Evolutionary conservation across 1,284 basidiomycete species (phyloP), one percentile per base, ranked within the genome.

Genomic region (Cystobasidium slooffiae): DNA sequence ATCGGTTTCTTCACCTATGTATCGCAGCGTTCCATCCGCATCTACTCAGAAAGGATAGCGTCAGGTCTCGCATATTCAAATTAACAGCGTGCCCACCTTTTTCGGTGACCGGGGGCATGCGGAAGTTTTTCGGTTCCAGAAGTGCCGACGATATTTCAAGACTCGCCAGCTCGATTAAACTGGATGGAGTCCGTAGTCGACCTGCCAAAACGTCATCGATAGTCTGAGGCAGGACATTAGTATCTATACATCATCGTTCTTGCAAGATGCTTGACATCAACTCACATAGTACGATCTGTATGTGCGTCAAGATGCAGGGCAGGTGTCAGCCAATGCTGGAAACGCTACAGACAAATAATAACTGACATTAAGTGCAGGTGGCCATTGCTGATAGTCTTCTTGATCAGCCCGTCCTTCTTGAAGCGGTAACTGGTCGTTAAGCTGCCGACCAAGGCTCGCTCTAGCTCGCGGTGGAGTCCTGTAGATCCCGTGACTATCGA

Each of bases 391-490:
- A 81, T 79, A 2, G 80, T 81, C 88, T 97, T 97, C 86, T 97
- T 97, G 87, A 97, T 93, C 82, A 97, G 86, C 3, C 94, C 94
- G 73, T 91, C 90, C 0, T 87, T 84, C 81, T 94, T 94, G 86
- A 96, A 96, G 83, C 93, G 92, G 85, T 92, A 91, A 80, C 88
- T 90, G 82, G 93, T 93, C 7, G 93, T 96, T 78, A 96, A 84
- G 79, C 91, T 93, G 44, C 94, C 94, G 61, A 95, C 88, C 22
- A 96, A 85, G 46, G 88, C 89, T 69, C 93, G 85, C 82, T 96
- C 93, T 51, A 80, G 78, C 75, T 83, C 85, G 77, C 83, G 84
- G 69, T 77, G 78, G 24, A 79, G 74, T 16, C 67, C 72, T 8
- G 63, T 62, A 6, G 63, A 52, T 0, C 64, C 72, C 5, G 63